Conservation (phyloP, 768 basidiomycete genomes). For the Tephrocybe sp. region DNA sequence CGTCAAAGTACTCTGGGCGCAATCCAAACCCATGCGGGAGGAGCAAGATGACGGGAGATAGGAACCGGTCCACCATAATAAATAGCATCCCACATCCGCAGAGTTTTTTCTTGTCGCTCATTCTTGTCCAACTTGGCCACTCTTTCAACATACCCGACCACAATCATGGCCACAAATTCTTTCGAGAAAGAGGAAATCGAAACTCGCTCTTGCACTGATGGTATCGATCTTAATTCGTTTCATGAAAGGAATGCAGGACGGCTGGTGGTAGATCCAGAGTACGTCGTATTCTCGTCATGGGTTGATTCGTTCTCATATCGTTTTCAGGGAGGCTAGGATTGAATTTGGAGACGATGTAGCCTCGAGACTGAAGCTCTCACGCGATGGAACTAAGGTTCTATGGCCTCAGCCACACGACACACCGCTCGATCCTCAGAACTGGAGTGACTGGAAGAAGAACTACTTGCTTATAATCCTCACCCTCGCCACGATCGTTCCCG, state of each 20-base stretch:
- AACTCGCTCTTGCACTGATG: conserved; percentile 2
- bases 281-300: conserved; percentile 10
- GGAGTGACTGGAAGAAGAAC: conserved; percentile 46
- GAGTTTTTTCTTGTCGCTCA: too few relatives aligned
- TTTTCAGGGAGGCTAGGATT: conserved; percentile 44
- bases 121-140: not conserved
- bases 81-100: too few relatives aligned
- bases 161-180: conserved; percentile 12
- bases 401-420: conserved; percentile 57
- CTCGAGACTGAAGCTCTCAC: conserved; percentile 45
- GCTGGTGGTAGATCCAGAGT: conserved; percentile 59
- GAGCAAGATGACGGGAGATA: too few relatives aligned
- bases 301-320: not conserved
- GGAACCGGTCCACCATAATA: too few relatives aligned
- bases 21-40: too few relatives aligned
- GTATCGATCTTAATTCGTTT: conserved; percentile 32
- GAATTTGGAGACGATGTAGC: conserved; percentile 55
- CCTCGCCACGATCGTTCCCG: conserved; percentile 56
- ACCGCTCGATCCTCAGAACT: conserved; percentile 35
- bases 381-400: conserved; percentile 50
- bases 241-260: conserved; percentile 55
- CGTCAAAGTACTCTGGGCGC: too few relatives aligned
- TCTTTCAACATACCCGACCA: not conserved
- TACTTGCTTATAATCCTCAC: conserved; percentile 51
- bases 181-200: conserved; percentile 11